phyloP scores from a whole-genome alignment of 257 asterid species.

The Nicotiana tomentosiformis region DNA sequence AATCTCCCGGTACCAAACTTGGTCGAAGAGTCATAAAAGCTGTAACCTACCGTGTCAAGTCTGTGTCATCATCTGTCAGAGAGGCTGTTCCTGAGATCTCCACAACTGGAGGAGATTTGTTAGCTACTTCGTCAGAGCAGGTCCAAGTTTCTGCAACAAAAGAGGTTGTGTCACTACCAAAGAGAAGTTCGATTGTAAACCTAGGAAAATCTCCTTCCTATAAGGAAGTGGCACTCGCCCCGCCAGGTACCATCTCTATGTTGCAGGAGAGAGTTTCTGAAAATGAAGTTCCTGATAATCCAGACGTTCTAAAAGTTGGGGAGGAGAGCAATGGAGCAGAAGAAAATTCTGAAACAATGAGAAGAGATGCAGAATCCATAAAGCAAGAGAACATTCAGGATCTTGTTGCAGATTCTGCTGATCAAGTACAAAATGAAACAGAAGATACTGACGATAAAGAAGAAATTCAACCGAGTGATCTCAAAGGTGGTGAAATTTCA shows the following conservation, averaged over 20 bases:
- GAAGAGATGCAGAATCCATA: constrained; percentile 29
- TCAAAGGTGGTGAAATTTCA: constrained; percentile 25
- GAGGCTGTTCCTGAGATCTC: constrained; percentile 38
- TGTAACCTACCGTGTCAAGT: constrained; percentile 82
- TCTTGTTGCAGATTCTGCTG: constrained; percentile 22
- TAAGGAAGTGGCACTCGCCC: constrained; percentile 97
- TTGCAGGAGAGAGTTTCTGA: constrained; percentile 51
- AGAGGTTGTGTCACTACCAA: constrained; percentile 43
- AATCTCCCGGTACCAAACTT: constrained; percentile 50
- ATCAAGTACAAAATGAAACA: constrained; percentile 33
- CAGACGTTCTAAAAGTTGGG: constrained; percentile 30
- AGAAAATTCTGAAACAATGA: constrained; percentile 21
- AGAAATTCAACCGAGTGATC: constrained; percentile 27
- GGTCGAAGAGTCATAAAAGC: constrained; percentile 74
- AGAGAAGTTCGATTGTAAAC: constrained; percentile 68
- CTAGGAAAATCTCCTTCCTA: constrained; percentile 93
- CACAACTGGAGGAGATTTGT: constrained; percentile 39
- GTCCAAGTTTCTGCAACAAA: constrained; percentile 39
- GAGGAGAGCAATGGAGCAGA: constrained; percentile 32
- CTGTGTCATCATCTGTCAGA: constrained; percentile 46
- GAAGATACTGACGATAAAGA: constrained; percentile 29
- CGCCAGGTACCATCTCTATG: constrained; percentile 83
- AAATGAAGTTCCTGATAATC: constrained; percentile 30
- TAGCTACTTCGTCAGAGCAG: constrained; percentile 37
- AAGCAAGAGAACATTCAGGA: constrained; percentile 32